phyloP scores from a whole-genome alignment of 495 filamentous ascomycete genomes.

The Lasiosphaeria miniovina region DNA sequence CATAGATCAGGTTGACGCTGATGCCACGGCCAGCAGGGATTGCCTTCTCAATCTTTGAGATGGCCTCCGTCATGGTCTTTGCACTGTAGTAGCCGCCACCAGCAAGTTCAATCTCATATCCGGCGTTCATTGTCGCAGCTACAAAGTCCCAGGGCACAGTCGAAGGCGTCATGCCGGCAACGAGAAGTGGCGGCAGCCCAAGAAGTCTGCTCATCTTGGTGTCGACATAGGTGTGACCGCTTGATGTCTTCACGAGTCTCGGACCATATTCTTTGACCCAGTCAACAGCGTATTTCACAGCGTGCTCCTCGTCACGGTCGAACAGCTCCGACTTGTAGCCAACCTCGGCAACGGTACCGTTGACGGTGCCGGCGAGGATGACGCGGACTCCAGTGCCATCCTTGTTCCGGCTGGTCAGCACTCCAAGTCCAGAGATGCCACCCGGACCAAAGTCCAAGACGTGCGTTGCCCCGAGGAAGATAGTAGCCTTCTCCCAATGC shows the following conservation, averaged over 20 bases:
- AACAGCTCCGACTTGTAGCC: conserved; percentile 98
- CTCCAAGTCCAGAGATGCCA: conserved; percentile 91
- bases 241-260: conserved; percentile 78
- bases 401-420: conserved; percentile 97
- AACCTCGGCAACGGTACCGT: conserved; percentile 83
- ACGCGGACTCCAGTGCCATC: conserved; percentile 95
- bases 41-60: conserved; percentile 82
- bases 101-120: conserved; percentile 89
- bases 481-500: conserved; percentile 90
- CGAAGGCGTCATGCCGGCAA: conserved; percentile 93
- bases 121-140: conserved; percentile 91
- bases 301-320: conserved; percentile 87
- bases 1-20: conserved; percentile 92
- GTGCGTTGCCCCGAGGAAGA: conserved; percentile 85
- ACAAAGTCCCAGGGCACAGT: conserved; percentile 96
- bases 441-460: conserved; percentile 95
- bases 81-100: conserved; percentile 93
- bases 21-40: conserved; percentile 92
- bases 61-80: conserved; percentile 81
- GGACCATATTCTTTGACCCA: conserved; percentile 97
- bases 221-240: conserved; percentile 85
- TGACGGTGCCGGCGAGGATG: conserved; percentile 86
- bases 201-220: conserved; percentile 96
- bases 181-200: conserved; percentile 86
- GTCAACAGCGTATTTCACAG: conserved; percentile 93